Base-by-base conservation (phyloP, 83 land plant species). In the Picea abies region DNA sequence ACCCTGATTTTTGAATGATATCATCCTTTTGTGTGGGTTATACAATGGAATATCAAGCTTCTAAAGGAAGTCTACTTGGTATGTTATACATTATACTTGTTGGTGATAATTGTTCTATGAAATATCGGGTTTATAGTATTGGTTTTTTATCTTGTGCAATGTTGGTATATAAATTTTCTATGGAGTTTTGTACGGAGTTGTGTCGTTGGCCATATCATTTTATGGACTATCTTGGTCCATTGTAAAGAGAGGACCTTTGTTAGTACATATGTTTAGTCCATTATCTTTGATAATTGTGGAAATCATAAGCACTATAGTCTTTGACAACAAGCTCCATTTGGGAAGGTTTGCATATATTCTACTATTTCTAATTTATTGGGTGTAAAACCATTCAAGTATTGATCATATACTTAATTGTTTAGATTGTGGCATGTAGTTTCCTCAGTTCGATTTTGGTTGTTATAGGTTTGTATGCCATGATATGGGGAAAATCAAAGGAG, bases 401-500 rank as follows among this genome's bases (percentile, higher is more conserved):
- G 52, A 12, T 3, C 4, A 15, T 37, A 52, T 52, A 12, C 3
- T 52, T 49, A 49, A 1, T 25, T 63, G 16, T 61, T 60, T 52
- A 11, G 52, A 10, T 25, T 63, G 7, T 62, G 35, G 68, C 47
- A 9, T 76, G 66, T 71, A 87, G 92, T 84, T 79, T 90, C 12
- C 35, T 91, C 25, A 91, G 94, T 6, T 89, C 94, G 5, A 73
- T 83, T n/a, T 73, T 80, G 17, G 86, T 92, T 9, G 81, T 91
- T 9, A 32, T 26, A 41, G 94, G 94, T 9, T 80, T 92, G n/a
- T 92, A 92, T 78, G 70, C 86, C 25, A 86, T 92, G 52, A 82
- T 92, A 39, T 89, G 94, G 91, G 91, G 91, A 0, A 89, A 92
- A 78, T 84, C 83, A 80, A 83, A 76, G 60, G 91, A 89, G 37